Percentiles rank a stretch among this genome's conserved stretches.
These are phyloP conservation scores for Bipolaris victoriae DNA, from an alignment of 2,329 filamentous ascomycete genomes.

Conservation along the genomic window DNA sequence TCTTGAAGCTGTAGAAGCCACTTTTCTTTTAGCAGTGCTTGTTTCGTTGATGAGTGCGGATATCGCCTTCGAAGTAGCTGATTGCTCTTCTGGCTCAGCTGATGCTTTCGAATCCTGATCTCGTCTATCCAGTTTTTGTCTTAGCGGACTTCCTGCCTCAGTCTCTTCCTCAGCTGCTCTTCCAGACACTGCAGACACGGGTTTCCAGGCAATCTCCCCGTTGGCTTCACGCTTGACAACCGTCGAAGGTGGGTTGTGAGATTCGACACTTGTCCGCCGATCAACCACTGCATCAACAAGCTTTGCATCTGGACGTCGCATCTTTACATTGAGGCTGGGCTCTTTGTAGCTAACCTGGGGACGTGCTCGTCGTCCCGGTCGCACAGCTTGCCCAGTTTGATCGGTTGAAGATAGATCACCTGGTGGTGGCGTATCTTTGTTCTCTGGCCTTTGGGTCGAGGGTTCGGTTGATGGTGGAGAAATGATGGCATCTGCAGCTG, in stretches of 20 bases:
- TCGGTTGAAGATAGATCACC: conserved; percentile 47
- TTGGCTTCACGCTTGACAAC: conserved; percentile 38
- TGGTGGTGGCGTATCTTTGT: conserved; percentile 54
- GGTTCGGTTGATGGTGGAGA: conserved; percentile 54
- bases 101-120: conserved; percentile 29
- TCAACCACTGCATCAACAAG: conserved; percentile 54
- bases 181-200: conserved; percentile 25
- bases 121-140: conserved; percentile 42
- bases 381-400: conserved; percentile 39
- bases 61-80: conserved; percentile 42
- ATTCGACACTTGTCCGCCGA: conserved; percentile 36
- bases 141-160: conserved; percentile 45
- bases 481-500: conserved; percentile 48
- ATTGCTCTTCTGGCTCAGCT: conserved; percentile 29
- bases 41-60: conserved; percentile 43
- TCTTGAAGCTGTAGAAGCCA: conserved; percentile 5
- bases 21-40: conserved; percentile 34
- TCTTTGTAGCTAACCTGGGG: conserved; percentile 58
- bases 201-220: conserved; percentile 38
- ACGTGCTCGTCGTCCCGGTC: conserved; percentile 55
- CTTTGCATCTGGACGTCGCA: conserved; percentile 56
- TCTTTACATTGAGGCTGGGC: conserved; percentile 56
- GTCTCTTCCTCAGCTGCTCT: conserved; percentile 33
- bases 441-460: conserved; percentile 45
- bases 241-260: conserved; percentile 28